Evolutionary conservation across 805 yeast species (phyloP).

Genomic region (Starmera caribaea): DNA sequence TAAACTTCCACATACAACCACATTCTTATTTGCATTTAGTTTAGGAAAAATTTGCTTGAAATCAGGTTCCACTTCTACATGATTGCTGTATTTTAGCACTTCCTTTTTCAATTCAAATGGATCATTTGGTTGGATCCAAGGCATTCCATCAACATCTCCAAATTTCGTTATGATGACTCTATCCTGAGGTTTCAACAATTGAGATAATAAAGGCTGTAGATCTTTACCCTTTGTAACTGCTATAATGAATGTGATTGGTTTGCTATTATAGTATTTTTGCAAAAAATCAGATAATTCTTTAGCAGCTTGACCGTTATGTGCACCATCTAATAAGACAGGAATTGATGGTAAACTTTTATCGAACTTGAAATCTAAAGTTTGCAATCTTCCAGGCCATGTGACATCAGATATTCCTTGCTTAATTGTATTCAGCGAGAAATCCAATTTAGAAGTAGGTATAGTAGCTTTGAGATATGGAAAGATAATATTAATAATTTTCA

Average conservation of each 20-base stretch:
- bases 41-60: slow-evolving; percentile 18
- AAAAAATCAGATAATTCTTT: slow-evolving; percentile 54
- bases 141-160: slow-evolving; percentile 78
- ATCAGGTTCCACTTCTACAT: slow-evolving; percentile 18
- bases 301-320: slow-evolving; percentile 86
- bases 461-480: slow-evolving; percentile 15
- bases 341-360: slow-evolving; percentile 16
- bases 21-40: slow-evolving; percentile 12
- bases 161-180: slow-evolving; percentile 54
- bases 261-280: slow-evolving; percentile 12
- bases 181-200: slow-evolving; percentile 43
- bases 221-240: slow-evolving; percentile 75
- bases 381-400: slow-evolving; percentile 85
- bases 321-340: slow-evolving; percentile 69
- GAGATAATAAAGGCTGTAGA: slow-evolving; percentile 37
- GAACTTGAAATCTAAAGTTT: slow-evolving; percentile 28
- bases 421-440: slow-evolving; percentile 27
- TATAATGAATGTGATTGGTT: slow-evolving; percentile 40
- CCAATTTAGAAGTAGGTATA: slow-evolving; percentile 10
- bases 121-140: slow-evolving; percentile 65
- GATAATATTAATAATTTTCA: slow-evolving; percentile 38
- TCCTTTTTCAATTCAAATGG: slow-evolving; percentile 16
- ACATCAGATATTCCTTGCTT: slow-evolving; percentile 44
- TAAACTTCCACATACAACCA: slow-evolving; percentile 62
- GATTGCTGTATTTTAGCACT: slow-evolving; percentile 17